Base-by-base conservation (phyloP, 306 rosid species). In the Inga leiocalycina region DNA sequence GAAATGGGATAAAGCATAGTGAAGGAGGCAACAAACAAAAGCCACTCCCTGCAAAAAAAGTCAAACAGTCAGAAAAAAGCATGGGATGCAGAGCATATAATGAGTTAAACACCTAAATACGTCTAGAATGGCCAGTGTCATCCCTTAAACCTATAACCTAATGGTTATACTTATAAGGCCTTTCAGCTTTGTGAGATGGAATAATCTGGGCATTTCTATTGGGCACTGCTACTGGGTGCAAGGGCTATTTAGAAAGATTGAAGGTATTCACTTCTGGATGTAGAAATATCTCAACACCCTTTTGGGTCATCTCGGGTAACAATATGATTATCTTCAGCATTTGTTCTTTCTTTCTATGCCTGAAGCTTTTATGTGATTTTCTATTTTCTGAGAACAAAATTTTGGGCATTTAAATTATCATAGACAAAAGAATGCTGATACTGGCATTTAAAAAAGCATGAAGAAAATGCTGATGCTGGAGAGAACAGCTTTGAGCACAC, bases 1-100 rank as follows among this genome's bases (percentile, higher is more conserved):
- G 86, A 92, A 80, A 76, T 85, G 88, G 71, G 94, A 90, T 77
- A 92, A 82, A 71, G 89, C 91, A 78, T 89, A 87, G 83, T 91
- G 91, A 75, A 89, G 75, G 77, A 88, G 82, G 88, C 94, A 93
- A 87, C 94, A 93, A 80, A 91, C 80, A 80, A 92, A 91, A 57
- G 97, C 97, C 70, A 93, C 93, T 46, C 86, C 98, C 99, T 96
- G 91, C 87, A 75, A 34, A 77, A 77, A 69, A 78, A 24, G 75
- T 14, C 75, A 67, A 70, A 69, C 59, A 68, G 70, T 85, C 70
- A 81, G 39, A 57, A 34, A 22, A 89, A 56, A 68, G 61, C 13
- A 41, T 16, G 45, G 44, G 4, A 16, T 65, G 8, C 10, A 11
- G 17, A 62, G 16, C 17, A 35, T 66, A 66, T 14, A 66, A 32